A percentile compares a stretch with the other conserved stretches of the same genome.
These are phyloP conservation scores for Pyrenopolyporus hunteri DNA, from an alignment of 495 filamentous ascomycete genomes.

Conservation along the genomic window DNA sequence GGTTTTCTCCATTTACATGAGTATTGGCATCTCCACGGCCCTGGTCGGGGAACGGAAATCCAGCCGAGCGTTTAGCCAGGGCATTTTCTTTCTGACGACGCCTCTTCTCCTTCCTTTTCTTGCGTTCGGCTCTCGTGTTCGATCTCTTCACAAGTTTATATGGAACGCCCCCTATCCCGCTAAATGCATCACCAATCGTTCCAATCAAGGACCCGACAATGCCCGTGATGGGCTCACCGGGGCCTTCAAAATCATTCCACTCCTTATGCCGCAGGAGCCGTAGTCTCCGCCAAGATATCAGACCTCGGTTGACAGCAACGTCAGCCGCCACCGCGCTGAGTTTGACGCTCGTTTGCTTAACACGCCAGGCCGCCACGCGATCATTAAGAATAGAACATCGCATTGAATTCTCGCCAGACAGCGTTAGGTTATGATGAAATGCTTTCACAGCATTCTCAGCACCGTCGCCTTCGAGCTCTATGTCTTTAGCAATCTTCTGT, in stretches of 20 bases:
- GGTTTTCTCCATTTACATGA: slow-evolving; percentile 44
- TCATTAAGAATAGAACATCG: slow-evolving; percentile 70
- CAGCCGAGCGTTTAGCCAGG: slow-evolving; percentile 16
- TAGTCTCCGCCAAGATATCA: slow-evolving; percentile 68
- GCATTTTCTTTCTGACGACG: slow-evolving; percentile 16
- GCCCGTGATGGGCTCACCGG: slow-evolving; percentile 75
- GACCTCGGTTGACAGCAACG: slow-evolving; percentile 61
- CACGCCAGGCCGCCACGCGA: slow-evolving; percentile 69
- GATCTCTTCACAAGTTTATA: slow-evolving; percentile 60
- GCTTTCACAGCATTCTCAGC: slow-evolving; percentile 71
- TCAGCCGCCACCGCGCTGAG: slow-evolving; percentile 72
- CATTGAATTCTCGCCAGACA: slow-evolving; percentile 65
- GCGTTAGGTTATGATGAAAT: slow-evolving; percentile 69
- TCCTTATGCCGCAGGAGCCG: slow-evolving; percentile 69
- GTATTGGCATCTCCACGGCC: slow-evolving; percentile 33
- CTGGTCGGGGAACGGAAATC: slow-evolving; percentile 39
- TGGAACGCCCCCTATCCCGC: slow-evolving; percentile 65
- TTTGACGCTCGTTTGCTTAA: slow-evolving; percentile 62
- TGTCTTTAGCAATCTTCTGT: slow-evolving; percentile 63
- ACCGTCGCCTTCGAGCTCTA: slow-evolving; percentile 73
- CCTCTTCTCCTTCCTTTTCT: slow-evolving; percentile 48
- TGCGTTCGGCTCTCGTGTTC: slow-evolving; percentile 51
- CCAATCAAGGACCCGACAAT: slow-evolving; percentile 61
- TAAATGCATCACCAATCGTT: slow-evolving; percentile 58
- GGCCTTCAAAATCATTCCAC: slow-evolving; percentile 82